Evolutionary conservation across 805 yeast species (phyloP).

Genomic region (Candida loeiensis): DNA sequence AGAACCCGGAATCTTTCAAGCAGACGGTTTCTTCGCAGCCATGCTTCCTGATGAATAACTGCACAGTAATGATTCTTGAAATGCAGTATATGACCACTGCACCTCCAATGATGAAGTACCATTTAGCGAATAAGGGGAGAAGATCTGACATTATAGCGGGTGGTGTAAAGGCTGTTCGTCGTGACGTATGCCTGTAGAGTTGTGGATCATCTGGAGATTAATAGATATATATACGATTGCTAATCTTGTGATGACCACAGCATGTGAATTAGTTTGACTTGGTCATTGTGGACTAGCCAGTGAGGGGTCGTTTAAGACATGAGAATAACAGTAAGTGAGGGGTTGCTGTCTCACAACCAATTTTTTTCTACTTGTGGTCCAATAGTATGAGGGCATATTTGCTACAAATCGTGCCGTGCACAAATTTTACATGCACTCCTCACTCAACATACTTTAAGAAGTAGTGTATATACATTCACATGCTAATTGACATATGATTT

Average conservation of each 20-base stretch:
- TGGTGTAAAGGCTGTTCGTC: too few relatives aligned
- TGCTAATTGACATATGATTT: conserved; percentile 4
- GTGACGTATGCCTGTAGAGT: too few relatives aligned
- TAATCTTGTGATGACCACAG: background rate
- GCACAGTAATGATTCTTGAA: conserved; percentile 6
- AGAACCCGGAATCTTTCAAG: conserved; percentile 5
- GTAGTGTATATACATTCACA: too few relatives aligned
- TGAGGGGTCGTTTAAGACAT: background rate
- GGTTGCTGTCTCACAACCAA: background rate
- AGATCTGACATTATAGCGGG: background rate
- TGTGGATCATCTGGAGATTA: too few relatives aligned
- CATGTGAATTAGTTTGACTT: background rate
- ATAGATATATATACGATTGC: too few relatives aligned
- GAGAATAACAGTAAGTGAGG: background rate
- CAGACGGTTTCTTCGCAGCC: conserved; percentile 12
- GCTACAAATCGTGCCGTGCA: too few relatives aligned
- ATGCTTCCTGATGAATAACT: conserved; percentile 10
- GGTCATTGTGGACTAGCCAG: too few relatives aligned
- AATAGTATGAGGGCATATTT: background rate
- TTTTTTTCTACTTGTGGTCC: background rate
- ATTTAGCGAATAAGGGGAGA: conserved; percentile 7
- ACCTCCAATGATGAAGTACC: conserved; percentile 13
- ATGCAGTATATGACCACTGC: conserved; percentile 9
- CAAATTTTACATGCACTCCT: background rate
- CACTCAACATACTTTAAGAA: background rate